These are phyloP conservation scores for Harringtonia lauricola DNA, from an alignment of 2,329 filamentous ascomycete species.

Conservation along the genomic window DNA sequence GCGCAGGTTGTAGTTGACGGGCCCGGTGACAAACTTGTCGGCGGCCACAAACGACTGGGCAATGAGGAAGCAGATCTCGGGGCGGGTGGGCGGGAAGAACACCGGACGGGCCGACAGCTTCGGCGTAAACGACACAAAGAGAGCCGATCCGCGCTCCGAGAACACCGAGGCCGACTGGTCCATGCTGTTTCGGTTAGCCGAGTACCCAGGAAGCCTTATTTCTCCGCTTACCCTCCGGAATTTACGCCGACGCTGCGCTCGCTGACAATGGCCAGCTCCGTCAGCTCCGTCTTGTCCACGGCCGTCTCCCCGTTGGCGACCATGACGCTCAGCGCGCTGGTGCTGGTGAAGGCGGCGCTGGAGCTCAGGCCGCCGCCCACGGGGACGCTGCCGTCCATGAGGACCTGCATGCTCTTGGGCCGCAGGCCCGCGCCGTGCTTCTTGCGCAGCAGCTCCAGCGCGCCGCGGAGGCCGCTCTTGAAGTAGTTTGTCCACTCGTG, in stretches of 20 bases:
- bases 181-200: conserved; percentile 52
- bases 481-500: conserved; percentile 99
- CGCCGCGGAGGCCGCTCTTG: conserved; percentile 79
- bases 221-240: conserved; percentile 82
- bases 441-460: conserved; percentile 64
- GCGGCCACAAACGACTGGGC: conserved; percentile 90
- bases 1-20: conserved; percentile 90
- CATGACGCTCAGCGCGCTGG: conserved; percentile 80
- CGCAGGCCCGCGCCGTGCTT: conserved; percentile 49
- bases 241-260: conserved; percentile 94
- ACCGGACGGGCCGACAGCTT: conserved; percentile 66
- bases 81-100: conserved; percentile 67
- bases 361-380: conserved; percentile 87
- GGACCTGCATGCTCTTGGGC: conserved; percentile 70
- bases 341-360: conserved; percentile 86
- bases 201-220: no score
- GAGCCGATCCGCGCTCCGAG: conserved; percentile 71
- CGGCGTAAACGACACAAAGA: conserved; percentile 85
- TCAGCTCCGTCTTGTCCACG: conserved; percentile 84
- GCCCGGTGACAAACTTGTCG: conserved; percentile 89
- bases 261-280: conserved; percentile 87
- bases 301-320: conserved; percentile 67
- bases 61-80: conserved; percentile 83
- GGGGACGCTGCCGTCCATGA: conserved; percentile 87
- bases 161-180: conserved; percentile 96